Evolutionary conservation across 1,139 yeast species (phyloP), one percentile per base, ranked within the genome.

Genomic region (Williopsis jadinii): DNA sequence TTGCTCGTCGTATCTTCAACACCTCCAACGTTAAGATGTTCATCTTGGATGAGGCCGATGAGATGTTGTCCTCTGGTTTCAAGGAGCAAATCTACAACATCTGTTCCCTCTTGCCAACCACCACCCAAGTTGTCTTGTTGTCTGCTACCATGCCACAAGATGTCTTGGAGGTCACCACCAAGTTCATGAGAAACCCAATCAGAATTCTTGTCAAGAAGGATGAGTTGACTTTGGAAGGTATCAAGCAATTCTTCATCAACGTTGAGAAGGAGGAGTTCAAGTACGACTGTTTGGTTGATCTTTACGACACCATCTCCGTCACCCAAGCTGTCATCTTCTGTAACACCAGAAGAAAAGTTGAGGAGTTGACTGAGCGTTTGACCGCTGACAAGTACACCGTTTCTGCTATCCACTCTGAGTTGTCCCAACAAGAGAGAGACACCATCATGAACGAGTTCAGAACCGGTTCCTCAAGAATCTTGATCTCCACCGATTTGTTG

Each of bases 301-400:
- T 92, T 68, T 92, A 92, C 75, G 97, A 90, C 69, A 86, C 98
- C 49, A 83, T 92, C 68, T 87, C 97, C 47, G 95, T 92, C 59
- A 90, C 98, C 58, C 98, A 92, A 73, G 96, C 98, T 46, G 98
- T 92, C 64, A 92, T 92, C 63, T 92, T 92, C 90, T 92, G 98
- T 80, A 92, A 92, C 84, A 92, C 97, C 66, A 85, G 95, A 77
- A 73, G 94, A 64, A 90, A 90, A 80, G 98, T 94, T 63, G 97
- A 92, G 75, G 80, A 71, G 71, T 82, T 92, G 64, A 84, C 96
- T 62, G 84, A 84, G 66, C 81, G 80, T 66, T 82, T 92, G 72
- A 80, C 80, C 62, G 86, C 77, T 55, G 78, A 83, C 67, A 81
- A 87, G 71, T 92, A 90, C 74, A 90, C 97, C 52, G 97, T 92